Conservation (phyloP, 2,329 filamentous ascomycete genomes). For the Bipolaris gigantea region DNA sequence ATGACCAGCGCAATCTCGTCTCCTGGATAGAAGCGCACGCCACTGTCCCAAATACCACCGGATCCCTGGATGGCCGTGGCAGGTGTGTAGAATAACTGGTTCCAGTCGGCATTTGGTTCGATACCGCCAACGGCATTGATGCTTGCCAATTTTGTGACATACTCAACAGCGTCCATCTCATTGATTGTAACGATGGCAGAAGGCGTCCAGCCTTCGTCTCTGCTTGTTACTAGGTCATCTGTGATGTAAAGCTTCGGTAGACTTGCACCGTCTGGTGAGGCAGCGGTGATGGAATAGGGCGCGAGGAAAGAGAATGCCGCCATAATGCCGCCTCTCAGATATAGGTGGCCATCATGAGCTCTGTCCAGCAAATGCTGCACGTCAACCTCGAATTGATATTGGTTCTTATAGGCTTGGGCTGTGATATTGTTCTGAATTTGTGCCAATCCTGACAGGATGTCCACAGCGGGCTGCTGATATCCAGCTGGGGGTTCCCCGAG, state of each 20-base stretch:
- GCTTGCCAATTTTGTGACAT: constrained; percentile 23
- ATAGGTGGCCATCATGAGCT: constrained; percentile 41
- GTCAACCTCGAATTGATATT: constrained; percentile 47
- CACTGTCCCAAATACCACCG: constrained; percentile 17
- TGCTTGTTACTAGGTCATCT: constrained; percentile 27
- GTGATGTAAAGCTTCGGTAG: constrained; percentile 41
- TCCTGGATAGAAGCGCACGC: constrained; percentile 45
- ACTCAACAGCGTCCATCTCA: constrained; percentile 26
- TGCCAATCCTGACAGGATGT: constrained; percentile 35
- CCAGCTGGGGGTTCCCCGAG: constrained; percentile 46
- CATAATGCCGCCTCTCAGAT: constrained; percentile 29
- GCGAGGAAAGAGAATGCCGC: constrained; percentile 29
- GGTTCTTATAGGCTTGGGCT: constrained; percentile 36
- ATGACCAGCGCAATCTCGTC: constrained; percentile 26
- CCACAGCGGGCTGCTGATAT: constrained; percentile 48
- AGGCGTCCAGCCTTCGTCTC: constrained; percentile 24
- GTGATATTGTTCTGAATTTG: constrained; percentile 31
- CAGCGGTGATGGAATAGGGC: constrained; percentile 30
- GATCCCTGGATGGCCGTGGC: constrained; percentile 19
- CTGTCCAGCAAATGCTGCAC: constrained; percentile 34
- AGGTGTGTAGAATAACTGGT: constrained; percentile 34
- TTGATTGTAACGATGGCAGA: constrained; percentile 34
- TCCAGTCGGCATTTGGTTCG: constrained; percentile 50
- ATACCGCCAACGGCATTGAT: constrained; percentile 42
- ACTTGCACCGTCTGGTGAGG: constrained; percentile 28